Evolutionary conservation across 257 asterid genomes (phyloP).

Genomic region (Sherardia arvensis): DNA sequence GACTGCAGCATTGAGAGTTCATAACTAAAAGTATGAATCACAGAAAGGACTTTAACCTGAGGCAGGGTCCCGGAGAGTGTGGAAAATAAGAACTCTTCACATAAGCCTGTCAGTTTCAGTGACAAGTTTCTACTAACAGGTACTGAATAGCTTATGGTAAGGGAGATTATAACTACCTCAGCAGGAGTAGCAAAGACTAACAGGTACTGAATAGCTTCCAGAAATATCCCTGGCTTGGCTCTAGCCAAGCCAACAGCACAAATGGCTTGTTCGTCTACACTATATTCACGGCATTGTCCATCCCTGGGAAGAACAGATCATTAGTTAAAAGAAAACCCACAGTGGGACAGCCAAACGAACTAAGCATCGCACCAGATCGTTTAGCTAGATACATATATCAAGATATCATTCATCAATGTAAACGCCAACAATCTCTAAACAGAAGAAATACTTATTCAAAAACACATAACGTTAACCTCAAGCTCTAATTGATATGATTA

Average conservation of each 20-base stretch:
- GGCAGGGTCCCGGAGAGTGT: no score
- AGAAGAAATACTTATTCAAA: no score
- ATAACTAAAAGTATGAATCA: no score
- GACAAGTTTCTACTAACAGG: no score
- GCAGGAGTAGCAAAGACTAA: conserved; percentile 93
- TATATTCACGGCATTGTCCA: conserved; percentile 88
- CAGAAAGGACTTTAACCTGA: no score
- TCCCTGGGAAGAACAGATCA: conserved; percentile 37
- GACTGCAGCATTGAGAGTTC: no score
- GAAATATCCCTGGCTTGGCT: conserved; percentile 75
- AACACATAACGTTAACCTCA: no score
- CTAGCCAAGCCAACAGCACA: conserved; percentile 89
- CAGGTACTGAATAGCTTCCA: conserved; percentile 89
- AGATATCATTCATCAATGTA: not conserved
- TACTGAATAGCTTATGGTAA: no score
- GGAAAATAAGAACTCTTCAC: no score
- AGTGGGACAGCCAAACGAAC: conserved; percentile 4
- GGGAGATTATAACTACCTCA: conserved; percentile 56
- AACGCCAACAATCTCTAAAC: not conserved
- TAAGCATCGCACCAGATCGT: no score
- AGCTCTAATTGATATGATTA: conserved; percentile 1
- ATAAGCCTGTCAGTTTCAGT: no score
- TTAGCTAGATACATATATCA: not conserved
- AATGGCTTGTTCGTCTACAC: conserved; percentile 90
- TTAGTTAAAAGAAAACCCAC: not conserved